phyloP scores from a whole-genome alignment of 768 basidiomycete species.

The Suillus sp. region DNA sequence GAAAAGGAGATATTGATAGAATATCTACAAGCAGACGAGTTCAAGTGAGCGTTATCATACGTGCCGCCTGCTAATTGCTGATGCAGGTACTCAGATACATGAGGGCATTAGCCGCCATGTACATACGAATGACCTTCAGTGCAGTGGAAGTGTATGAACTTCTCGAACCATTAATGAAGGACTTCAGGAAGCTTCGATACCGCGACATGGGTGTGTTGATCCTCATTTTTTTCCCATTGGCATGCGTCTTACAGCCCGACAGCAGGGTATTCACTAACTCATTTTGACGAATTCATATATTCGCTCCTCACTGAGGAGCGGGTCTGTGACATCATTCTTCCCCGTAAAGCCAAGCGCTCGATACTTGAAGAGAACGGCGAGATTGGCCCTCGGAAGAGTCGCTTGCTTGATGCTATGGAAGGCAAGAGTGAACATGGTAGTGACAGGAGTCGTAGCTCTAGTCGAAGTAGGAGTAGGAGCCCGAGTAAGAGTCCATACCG shows the following conservation, averaged over 20 bases:
- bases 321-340: slow-evolving; percentile 95
- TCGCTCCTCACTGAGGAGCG: slow-evolving; percentile 83
- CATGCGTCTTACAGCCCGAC: slow-evolving; percentile 9
- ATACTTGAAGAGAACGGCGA: slow-evolving; percentile 93
- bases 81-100: slow-evolving; percentile 65
- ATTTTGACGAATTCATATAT: slow-evolving; percentile 92
- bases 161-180: slow-evolving; percentile 92
- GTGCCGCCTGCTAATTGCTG: background rate
- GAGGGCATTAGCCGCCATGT: slow-evolving; percentile 89
- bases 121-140: slow-evolving; percentile 92
- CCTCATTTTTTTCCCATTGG: background rate
- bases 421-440: slow-evolving; percentile 61
- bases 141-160: slow-evolving; percentile 90
- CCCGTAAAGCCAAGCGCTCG: slow-evolving; percentile 81
- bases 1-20: slow-evolving; percentile 97
- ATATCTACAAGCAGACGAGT: slow-evolving; percentile 95
- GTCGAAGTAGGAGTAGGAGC: slow-evolving; percentile 28
- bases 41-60: slow-evolving; percentile 71
- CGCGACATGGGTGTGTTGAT: slow-evolving; percentile 69
- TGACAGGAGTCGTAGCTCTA: slow-evolving; percentile 41
- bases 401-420: slow-evolving; percentile 87
- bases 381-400: slow-evolving; percentile 80
- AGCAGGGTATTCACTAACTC: slow-evolving; percentile 87
- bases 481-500: slow-evolving; percentile 28
- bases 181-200: slow-evolving; percentile 86